phyloP scores from a whole-genome alignment of 169 alveolate genomes.

The Babesia bovis region DNA sequence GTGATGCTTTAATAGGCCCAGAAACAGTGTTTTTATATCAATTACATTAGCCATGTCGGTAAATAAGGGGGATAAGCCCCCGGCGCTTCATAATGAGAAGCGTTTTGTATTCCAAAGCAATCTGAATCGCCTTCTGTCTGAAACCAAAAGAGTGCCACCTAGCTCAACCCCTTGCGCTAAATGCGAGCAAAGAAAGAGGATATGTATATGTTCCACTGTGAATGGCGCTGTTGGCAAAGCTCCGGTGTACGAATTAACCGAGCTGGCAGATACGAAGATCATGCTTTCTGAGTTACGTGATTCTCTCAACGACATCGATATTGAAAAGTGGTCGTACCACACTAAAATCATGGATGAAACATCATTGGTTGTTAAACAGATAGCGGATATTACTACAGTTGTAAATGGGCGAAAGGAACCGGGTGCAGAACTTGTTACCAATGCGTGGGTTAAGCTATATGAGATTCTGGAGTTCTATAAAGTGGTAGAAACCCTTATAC shows the following conservation, averaged over 20 bases:
- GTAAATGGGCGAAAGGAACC: conserved; percentile 62
- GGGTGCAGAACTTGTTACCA: conserved; percentile 74
- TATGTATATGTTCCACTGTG: conserved; percentile 66
- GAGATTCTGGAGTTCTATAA: conserved; percentile 73
- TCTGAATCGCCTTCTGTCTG: conserved; percentile 48
- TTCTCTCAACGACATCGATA: conserved; percentile 70
- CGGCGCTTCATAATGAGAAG: conserved; percentile 47
- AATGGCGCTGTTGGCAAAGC: conserved; percentile 68
- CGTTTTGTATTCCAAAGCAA: conserved; percentile 58
- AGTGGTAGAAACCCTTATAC: conserved; percentile 64
- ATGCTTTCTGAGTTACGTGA: conserved; percentile 68
- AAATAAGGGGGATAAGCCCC: conserved; percentile 9
- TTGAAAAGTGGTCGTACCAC: conserved; percentile 70
- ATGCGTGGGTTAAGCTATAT: conserved; percentile 77
- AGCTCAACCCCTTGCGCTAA: conserved; percentile 68
- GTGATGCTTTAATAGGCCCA: too few species aligned
- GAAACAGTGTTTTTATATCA: too few species aligned
- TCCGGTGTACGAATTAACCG: conserved; percentile 63
- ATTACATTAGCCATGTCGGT: conserved; percentile 24
- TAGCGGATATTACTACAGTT: conserved; percentile 33
- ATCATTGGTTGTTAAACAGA: conserved; percentile 58
- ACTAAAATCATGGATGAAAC: conserved; percentile 64
- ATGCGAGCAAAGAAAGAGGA: conserved; percentile 62
- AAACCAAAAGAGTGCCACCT: conserved; percentile 58
- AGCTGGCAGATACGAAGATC: conserved; percentile 64